phyloP scores from a whole-genome alignment of 2,329 filamentous ascomycete species.

The Paramyrothecium sp. region DNA sequence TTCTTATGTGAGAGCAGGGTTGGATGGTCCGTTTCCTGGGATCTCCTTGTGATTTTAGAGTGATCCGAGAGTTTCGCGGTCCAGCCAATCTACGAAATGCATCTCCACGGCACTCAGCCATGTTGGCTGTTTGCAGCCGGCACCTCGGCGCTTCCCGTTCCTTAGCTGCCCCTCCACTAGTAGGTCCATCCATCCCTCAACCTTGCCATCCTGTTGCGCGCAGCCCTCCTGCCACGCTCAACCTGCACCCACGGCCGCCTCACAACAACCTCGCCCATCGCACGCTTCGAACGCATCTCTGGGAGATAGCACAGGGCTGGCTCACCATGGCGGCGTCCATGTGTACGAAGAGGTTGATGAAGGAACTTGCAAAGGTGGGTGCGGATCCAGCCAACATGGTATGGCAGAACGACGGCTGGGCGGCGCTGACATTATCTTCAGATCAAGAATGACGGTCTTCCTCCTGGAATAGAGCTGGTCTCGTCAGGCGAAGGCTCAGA shows the following conservation, averaged over 20 bases:
- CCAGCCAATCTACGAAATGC: too few relatives aligned
- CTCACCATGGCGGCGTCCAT: constrained; percentile 41
- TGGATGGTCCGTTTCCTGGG: too few relatives aligned
- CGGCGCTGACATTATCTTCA: constrained; percentile 20
- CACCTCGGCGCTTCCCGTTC: not conserved
- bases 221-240: too few relatives aligned
- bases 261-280: not conserved
- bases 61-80: too few relatives aligned
- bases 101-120: not conserved
- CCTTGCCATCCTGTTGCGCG: not conserved
- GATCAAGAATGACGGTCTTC: constrained; percentile 54
- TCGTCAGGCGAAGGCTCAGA: constrained; percentile 73
- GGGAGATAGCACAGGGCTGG: not conserved
- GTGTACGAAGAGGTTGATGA: constrained; percentile 56
- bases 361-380: constrained; percentile 57
- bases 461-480: constrained; percentile 74
- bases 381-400: not conserved
- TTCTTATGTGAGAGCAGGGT: too few relatives aligned
- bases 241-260: not conserved
- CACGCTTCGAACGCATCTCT: not conserved
- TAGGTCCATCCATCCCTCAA: not conserved
- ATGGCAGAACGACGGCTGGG: too few relatives aligned
- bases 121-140: not conserved
- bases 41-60: too few relatives aligned
- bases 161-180: not conserved